phyloP scores from a whole-genome alignment of 2,329 filamentous ascomycete species.

The Shiraia sp. region DNA sequence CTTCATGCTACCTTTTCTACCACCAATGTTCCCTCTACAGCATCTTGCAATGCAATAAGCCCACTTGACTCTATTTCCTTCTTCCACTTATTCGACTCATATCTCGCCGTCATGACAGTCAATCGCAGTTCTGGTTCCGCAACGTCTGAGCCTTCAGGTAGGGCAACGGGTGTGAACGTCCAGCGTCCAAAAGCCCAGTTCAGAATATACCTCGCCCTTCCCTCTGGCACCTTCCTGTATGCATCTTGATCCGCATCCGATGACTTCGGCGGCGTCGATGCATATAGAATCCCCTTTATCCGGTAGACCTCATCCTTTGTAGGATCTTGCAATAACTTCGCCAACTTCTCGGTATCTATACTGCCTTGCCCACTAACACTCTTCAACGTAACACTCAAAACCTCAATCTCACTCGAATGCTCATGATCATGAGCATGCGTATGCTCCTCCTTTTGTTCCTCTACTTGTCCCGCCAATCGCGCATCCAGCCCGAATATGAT shows the following conservation, averaged over 20 bases:
- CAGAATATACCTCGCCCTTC: slow-evolving; percentile 72
- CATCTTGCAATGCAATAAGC: slow-evolving; percentile 36
- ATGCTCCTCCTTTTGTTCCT: slow-evolving; percentile 49
- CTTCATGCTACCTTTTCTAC: slow-evolving; percentile 21
- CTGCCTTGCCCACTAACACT: slow-evolving; percentile 56
- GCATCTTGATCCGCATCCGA: slow-evolving; percentile 45
- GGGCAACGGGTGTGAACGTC: slow-evolving; percentile 73
- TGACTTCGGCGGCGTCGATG: slow-evolving; percentile 51
- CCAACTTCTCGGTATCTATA: slow-evolving; percentile 60
- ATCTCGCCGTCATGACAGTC: slow-evolving; percentile 74
- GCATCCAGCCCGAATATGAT: slow-evolving; percentile 88
- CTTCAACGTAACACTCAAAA: slow-evolving; percentile 75
- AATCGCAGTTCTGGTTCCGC: slow-evolving; percentile 65
- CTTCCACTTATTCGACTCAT: slow-evolving; percentile 76
- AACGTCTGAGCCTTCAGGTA: slow-evolving; percentile 41
- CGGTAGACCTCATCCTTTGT: slow-evolving; percentile 95
- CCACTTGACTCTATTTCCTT: slow-evolving; percentile 68
- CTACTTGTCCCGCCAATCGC: slow-evolving; percentile 63
- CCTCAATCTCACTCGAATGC: slow-evolving; percentile 87
- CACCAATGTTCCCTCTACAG: slow-evolving; percentile 20
- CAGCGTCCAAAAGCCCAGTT: slow-evolving; percentile 98
- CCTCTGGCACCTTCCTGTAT: slow-evolving; percentile 40
- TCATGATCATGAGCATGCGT: slow-evolving; percentile 53
- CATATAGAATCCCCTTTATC: slow-evolving; percentile 74
- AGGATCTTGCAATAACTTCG: slow-evolving; percentile 66